These are phyloP conservation scores for Trichosphaerium sp. DNA, from an alignment of 78 protist species.

Conservation along the genomic window DNA sequence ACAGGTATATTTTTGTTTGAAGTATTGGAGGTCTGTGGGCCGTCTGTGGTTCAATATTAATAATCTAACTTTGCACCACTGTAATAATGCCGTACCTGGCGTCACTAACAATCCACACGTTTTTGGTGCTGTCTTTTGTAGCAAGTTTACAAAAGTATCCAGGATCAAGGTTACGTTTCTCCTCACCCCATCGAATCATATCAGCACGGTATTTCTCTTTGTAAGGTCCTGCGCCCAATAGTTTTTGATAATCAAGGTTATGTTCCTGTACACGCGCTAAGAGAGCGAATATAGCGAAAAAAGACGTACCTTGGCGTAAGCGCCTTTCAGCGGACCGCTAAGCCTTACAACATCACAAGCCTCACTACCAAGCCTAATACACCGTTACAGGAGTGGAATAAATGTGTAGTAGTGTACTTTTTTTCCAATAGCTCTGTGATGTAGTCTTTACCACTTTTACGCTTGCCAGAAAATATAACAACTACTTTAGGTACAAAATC, in stretches of 20 bases:
- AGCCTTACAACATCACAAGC: constrained; percentile 4
- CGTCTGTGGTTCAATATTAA: not conserved
- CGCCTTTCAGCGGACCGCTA: constrained; percentile 10
- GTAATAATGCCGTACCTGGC: not conserved
- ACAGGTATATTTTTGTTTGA: not conserved
- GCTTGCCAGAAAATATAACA: constrained; percentile 14
- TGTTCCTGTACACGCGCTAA: not conserved
- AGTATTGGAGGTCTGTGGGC: not conserved
- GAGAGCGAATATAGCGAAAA: not conserved
- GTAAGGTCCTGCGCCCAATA: constrained; percentile 7
- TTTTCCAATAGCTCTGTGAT: not conserved
- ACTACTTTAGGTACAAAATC: too few relatives aligned
- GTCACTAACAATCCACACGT: not conserved
- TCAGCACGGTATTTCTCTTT: constrained; percentile 21
- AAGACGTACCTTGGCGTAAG: constrained; percentile 9
- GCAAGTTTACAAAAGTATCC: constrained; percentile 16
- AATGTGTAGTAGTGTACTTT: not conserved
- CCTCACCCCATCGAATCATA: constrained; percentile 30
- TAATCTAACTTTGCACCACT: not conserved
- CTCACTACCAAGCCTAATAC: not conserved
- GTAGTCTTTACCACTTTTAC: constrained; percentile 30
- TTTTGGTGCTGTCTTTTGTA: not conserved
- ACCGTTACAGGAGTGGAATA: too few relatives aligned
- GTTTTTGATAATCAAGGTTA: not conserved
- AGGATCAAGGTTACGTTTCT: constrained; percentile 1